Percentiles rank a stretch among this genome's conserved stretches.
phyloP scores from a whole-genome alignment of 169 alveolate species.

The Plasmodium chabaudi region DNA sequence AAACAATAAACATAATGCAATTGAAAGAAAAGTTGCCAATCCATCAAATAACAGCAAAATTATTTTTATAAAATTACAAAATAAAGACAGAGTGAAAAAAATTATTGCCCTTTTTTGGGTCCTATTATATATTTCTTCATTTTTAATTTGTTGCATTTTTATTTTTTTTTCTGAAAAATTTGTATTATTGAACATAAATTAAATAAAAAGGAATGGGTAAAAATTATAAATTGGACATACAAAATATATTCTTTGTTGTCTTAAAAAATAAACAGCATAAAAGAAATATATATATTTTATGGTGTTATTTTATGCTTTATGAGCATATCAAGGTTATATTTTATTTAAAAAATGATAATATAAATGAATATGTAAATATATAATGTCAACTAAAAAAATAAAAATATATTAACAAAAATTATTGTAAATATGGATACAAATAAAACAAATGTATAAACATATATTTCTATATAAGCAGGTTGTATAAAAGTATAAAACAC shows the following conservation, averaged over 20 bases:
- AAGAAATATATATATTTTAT: constrained; percentile 7
- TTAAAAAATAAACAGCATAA: constrained; percentile 3
- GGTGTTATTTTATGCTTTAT: neutral
- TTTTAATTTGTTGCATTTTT: constrained; percentile 32
- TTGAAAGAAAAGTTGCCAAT: constrained; percentile 4
- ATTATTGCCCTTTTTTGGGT: constrained; percentile 18
- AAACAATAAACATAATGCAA: constrained; percentile 8
- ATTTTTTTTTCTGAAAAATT: neutral
- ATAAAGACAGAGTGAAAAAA: constrained; percentile 34
- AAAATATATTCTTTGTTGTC: constrained; percentile 2
- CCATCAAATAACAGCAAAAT: constrained; percentile 35
- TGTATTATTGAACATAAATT: constrained; percentile 5
- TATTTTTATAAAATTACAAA: constrained; percentile 42
- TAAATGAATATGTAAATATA: no score
- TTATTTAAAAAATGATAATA: no score
- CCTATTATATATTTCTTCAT: constrained; percentile 10
- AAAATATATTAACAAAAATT: no score
- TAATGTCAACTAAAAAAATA: no score
- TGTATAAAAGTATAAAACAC: no score
- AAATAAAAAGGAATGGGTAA: constrained; percentile 9
- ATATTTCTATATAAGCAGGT: no score
- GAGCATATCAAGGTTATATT: no score
- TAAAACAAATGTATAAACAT: no score
- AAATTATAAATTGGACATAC: neutral
- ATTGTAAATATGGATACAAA: no score